Conservation (phyloP, 2,329 filamentous ascomycete genomes). For the Diaporthe vaccinii region DNA sequence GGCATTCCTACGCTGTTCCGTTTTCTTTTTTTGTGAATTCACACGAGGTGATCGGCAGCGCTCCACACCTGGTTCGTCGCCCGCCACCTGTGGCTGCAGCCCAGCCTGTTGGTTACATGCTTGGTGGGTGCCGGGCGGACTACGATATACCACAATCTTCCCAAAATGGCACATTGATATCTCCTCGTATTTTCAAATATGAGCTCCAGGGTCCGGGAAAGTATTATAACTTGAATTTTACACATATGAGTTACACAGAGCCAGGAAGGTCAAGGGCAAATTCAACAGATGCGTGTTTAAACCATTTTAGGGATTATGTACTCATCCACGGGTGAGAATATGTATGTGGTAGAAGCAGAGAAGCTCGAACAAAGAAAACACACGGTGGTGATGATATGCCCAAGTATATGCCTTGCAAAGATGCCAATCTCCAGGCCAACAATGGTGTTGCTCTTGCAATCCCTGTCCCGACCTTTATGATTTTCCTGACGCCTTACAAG, state of each 20-base stretch:
- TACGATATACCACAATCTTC: not conserved
- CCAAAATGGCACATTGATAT: slow-evolving; percentile 1
- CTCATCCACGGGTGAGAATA: slow-evolving; percentile 8
- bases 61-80: not conserved
- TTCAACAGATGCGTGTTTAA: not conserved
- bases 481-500: slow-evolving; percentile 29
- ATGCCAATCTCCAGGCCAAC: slow-evolving; percentile 21
- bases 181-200: slow-evolving; percentile 7
- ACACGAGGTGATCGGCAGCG: slow-evolving; percentile 32
- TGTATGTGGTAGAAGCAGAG: slow-evolving; percentile 18
- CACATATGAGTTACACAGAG: not conserved
- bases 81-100: slow-evolving; percentile 31
- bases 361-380: slow-evolving; percentile 14
- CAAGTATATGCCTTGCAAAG: slow-evolving; percentile 25
- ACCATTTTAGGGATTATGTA: slow-evolving; percentile 19
- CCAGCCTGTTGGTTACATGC: slow-evolving; percentile 10
- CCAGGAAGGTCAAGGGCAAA: not conserved
- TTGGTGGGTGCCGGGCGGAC: not conserved
- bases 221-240: not conserved
- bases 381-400: slow-evolving; percentile 29
- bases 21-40: slow-evolving; percentile 23
- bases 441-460: slow-evolving; percentile 19
- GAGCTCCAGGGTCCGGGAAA: not conserved
- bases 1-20: not conserved
- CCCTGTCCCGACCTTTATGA: slow-evolving; percentile 28